A percentile compares a stretch with the other conserved stretches of the same genome.
phyloP scores from a whole-genome alignment of 2,329 filamentous ascomycete genomes.

The Elsinoe necatrix region DNA sequence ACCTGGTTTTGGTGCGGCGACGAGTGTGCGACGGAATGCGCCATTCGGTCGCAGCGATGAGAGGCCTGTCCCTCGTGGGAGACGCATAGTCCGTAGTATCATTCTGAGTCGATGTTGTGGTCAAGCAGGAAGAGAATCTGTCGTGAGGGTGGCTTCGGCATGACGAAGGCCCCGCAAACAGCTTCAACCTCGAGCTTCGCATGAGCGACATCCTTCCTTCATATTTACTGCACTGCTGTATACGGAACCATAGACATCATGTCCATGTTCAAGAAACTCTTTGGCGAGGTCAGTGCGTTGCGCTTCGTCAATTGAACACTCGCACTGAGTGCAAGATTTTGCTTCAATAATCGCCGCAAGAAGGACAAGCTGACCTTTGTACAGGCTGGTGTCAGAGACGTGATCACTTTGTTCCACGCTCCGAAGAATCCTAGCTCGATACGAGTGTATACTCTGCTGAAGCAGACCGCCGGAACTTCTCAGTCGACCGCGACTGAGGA shows the following conservation, averaged over 20 bases:
- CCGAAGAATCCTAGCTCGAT: slow-evolving; percentile 63
- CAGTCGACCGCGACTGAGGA: slow-evolving; percentile 61
- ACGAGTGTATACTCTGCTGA: slow-evolving; percentile 66
- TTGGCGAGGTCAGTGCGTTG: slow-evolving; percentile 36
- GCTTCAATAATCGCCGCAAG: neutral
- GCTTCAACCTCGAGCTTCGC: slow-evolving; percentile 6
- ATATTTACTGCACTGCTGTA: neutral
- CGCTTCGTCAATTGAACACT: neutral
- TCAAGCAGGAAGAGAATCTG: neutral
- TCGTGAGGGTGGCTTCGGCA: neutral
- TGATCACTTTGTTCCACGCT: slow-evolving; percentile 94
- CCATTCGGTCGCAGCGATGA: neutral
- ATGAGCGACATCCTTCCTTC: neutral
- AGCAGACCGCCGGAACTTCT: slow-evolving; percentile 66
- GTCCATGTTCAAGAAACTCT: slow-evolving; percentile 40
- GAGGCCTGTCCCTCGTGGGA: neutral
- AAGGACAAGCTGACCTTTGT: neutral
- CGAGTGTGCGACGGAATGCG: slow-evolving; percentile 33
- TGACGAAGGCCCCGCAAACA: slow-evolving; percentile 4
- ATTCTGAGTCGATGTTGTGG: neutral
- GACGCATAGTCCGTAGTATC: slow-evolving; percentile 1
- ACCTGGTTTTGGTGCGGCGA: slow-evolving; percentile 43
- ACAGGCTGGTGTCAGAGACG: slow-evolving; percentile 53
- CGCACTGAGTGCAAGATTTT: neutral
- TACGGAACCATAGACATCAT: slow-evolving; percentile 19